These are phyloP conservation scores for Taiozyma sp. DNA, from an alignment of 1,139 yeast species.

Conservation along the genomic window DNA sequence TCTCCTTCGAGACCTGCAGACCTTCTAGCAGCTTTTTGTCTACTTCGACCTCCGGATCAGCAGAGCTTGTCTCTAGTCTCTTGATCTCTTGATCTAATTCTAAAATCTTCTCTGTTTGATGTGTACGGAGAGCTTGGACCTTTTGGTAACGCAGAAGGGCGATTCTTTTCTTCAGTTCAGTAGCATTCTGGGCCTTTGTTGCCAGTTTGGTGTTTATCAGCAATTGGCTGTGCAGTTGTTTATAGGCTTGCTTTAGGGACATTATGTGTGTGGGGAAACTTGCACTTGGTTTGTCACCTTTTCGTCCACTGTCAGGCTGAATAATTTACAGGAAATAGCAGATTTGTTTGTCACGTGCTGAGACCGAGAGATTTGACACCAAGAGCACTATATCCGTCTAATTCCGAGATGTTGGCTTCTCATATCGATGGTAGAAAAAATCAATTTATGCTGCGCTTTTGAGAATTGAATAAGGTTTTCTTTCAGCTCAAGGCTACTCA, in stretches of 20 bases:
- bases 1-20: constrained; percentile 11
- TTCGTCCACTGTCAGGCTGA: not conserved
- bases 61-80: constrained; percentile 25
- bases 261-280: not conserved
- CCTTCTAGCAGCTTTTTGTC: constrained; percentile 10
- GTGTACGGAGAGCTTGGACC: constrained; percentile 35
- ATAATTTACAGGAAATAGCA: not conserved
- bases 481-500: too few species aligned
- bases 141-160: constrained; percentile 51
- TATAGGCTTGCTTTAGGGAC: constrained; percentile 18
- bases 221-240: constrained; percentile 38
- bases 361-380: not conserved
- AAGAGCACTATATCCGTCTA: not conserved
- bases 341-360: not conserved
- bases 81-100: constrained; percentile 32
- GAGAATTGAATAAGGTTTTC: too few species aligned
- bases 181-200: constrained; percentile 37
- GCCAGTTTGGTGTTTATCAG: constrained; percentile 39
- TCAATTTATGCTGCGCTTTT: too few species aligned
- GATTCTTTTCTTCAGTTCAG: constrained; percentile 42
- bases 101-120: constrained; percentile 17
- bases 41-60: constrained; percentile 19
- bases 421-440: too few species aligned
- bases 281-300: not conserved
- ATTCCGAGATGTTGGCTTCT: not conserved